Base-by-base conservation (phyloP, 2,329 filamentous ascomycete genomes). In the Fusarium secorum region DNA sequence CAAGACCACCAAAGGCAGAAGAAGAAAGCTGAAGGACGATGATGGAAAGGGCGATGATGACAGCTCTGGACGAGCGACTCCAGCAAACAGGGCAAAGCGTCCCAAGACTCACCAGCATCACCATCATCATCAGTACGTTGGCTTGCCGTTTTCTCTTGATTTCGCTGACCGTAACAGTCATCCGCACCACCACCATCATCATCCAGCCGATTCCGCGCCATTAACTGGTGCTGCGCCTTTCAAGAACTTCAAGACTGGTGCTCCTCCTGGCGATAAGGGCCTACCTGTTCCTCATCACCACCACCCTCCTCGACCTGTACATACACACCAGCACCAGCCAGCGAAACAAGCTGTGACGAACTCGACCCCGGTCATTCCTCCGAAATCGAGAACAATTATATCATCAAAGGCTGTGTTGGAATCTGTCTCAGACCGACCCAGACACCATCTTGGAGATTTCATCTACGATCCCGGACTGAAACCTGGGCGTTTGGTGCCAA, bases 381-480 rank as follows among this genome's bases (percentile, higher is more conserved):
- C 89, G 62, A 90, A 91, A 77, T 85, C 90, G 11, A 90, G 89
- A 67, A 89, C 88, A 5, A 88, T 87, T 20, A 86, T 97, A 28
- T 88, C 87, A 14, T 92, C 91, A 4, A 86, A 92, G 68, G 86
- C 88, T 1, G 88, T 97, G 1, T 80, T 97, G 17, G 89, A 94
- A 4, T 90, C 89, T 33, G 89, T 95, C 7, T 86, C 90, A 2
- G 83, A 91, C 62, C 85, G 89, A 22, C 92, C 93, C 13, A 91
- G 94, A 14, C 87, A 89, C 60, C 94, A 98, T 78, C 87, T 98
- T 5, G 95, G 95, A 36, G 93, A 94, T 62, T 91, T 93, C 7
- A 85, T 97, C 18, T 98, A 98, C 78, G 87, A 91, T 53, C 89
- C 93, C 2, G 86, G 84, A 10, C 84, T 97, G 7, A 86, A 84